These are phyloP conservation scores for Pezicula radicicola DNA, from an alignment of 2,329 filamentous ascomycete species.

Conservation along the genomic window DNA sequence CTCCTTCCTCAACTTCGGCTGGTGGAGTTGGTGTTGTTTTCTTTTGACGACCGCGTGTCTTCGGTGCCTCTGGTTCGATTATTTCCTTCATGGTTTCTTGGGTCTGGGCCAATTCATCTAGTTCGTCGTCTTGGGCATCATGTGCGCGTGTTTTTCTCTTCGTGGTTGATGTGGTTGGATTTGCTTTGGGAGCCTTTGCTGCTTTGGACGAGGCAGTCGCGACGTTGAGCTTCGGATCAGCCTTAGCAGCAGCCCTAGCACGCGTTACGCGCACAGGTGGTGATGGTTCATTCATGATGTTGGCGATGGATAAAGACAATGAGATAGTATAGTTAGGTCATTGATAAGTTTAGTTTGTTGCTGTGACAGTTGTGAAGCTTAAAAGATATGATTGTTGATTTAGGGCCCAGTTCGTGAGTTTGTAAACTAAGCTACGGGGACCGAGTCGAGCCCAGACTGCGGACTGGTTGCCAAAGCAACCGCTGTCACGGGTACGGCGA, in stretches of 20 bases:
- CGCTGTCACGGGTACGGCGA: too few species aligned
- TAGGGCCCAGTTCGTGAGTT: too few species aligned
- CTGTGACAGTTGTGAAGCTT: neutral
- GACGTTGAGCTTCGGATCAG: slow-evolving; percentile 36
- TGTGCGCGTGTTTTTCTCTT: slow-evolving; percentile 56
- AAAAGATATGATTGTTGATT: too few species aligned
- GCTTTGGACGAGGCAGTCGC: slow-evolving; percentile 44
- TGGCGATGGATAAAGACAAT: slow-evolving; percentile 6
- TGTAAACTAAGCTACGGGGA: too few species aligned
- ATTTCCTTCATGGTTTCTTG: slow-evolving; percentile 10
- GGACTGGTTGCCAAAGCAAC: too few species aligned
- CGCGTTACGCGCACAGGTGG: slow-evolving; percentile 60
- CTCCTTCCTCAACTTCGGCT: slow-evolving; percentile 17
- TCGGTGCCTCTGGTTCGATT: slow-evolving; percentile 28
- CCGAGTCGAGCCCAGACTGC: too few species aligned
- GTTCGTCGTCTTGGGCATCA: slow-evolving; percentile 37
- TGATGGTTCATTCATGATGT: slow-evolving; percentile 49
- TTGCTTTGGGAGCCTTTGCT: slow-evolving; percentile 29
- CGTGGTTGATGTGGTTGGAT: slow-evolving; percentile 25
- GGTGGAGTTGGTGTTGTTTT: slow-evolving; percentile 31
- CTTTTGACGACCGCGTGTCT: slow-evolving; percentile 40
- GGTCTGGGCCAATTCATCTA: slow-evolving; percentile 21
- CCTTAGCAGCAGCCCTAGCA: slow-evolving; percentile 40
- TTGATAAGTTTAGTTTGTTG: neutral
- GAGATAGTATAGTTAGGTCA: neutral